Base-by-base conservation (phyloP, 2,329 filamentous ascomycete species). In the Penicillium sp. region DNA sequence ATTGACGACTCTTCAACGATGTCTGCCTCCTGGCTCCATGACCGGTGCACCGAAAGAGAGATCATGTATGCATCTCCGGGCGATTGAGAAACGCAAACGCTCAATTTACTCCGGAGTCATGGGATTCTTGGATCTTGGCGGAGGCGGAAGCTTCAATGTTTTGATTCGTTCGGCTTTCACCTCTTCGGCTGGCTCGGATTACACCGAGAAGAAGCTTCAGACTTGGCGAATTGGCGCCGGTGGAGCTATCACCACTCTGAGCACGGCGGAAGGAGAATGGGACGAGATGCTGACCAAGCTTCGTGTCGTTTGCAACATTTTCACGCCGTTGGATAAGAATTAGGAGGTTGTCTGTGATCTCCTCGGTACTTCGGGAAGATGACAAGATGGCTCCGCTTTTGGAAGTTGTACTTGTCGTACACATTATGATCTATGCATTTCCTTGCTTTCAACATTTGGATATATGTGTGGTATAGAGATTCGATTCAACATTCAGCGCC, bases 31-130 rank as follows among this genome's bases (percentile, higher is more conserved):
- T 0, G 93, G 94, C 0, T 93, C 89, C 66, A 97, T 97, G 94
- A 97, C 93, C 2, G 94, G 94, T 6, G 93, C 93, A 0, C 94
- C 93, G 0, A 97, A 97, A 79, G 92, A 93, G 75, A 84, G 93
- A 45, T 93, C 89, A 60, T 97, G 93, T 71, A 88, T 96, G 77
- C 83, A 97, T 44, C 78, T 97, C 18, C 80, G 82, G 55, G 75
- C 80, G 3, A 81, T 96, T 40, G 92, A 96, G 73, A 75, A 74
- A 16, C 70, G 78, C 4, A 74, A 77, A 54, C 80, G 93, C 48
- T 87, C 91, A 31, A 75, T 97, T 47, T 97, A 97, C 74, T 91
- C 91, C 6, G 92, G 94, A 18, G 89, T 95, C 1, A 83, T 97
- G 47, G 93, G 93, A 0, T 97, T 96, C 73, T 83, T 96, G 71